Conservation (phyloP, 164 flowering plant genomes). For the Litsea cubeba region DNA sequence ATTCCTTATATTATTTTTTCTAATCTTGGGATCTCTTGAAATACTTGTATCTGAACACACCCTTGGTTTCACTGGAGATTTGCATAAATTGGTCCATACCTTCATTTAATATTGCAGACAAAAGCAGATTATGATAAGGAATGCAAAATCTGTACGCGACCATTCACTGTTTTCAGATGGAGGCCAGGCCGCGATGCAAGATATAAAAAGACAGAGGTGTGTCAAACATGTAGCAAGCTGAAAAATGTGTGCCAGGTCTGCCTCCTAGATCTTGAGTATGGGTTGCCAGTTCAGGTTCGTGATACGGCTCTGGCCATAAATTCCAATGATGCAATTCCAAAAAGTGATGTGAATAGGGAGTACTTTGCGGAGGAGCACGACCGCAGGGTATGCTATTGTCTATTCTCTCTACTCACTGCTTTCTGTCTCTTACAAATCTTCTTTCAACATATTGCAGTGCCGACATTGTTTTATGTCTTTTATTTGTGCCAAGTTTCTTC, state of each 20-base stretch:
- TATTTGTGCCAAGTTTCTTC: neutral
- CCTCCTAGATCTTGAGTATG: slow-evolving; percentile 91
- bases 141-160: slow-evolving; percentile 91
- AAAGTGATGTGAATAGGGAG: slow-evolving; percentile 95
- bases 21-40: too few species aligned
- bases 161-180: slow-evolving; percentile 96
- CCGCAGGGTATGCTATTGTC: slow-evolving; percentile 58
- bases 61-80: neutral
- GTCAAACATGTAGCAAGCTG: slow-evolving; percentile 92
- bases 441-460: neutral
- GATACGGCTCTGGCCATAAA: slow-evolving; percentile 82
- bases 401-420: neutral
- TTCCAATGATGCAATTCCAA: slow-evolving; percentile 86
- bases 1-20: too few species aligned
- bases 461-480: neutral
- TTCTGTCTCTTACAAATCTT: neutral
- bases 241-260: slow-evolving; percentile 98
- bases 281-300: slow-evolving; percentile 94
- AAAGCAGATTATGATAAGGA: slow-evolving; percentile 86
- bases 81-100: neutral
- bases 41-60: neutral
- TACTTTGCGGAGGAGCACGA: slow-evolving; percentile 97
- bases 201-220: slow-evolving; percentile 78
- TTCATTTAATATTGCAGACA: slow-evolving; percentile 42
- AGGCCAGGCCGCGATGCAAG: slow-evolving; percentile 98